Evolutionary conservation across 139 green algal species (phyloP).

Genomic region (Micractinium conductrix): DNA sequence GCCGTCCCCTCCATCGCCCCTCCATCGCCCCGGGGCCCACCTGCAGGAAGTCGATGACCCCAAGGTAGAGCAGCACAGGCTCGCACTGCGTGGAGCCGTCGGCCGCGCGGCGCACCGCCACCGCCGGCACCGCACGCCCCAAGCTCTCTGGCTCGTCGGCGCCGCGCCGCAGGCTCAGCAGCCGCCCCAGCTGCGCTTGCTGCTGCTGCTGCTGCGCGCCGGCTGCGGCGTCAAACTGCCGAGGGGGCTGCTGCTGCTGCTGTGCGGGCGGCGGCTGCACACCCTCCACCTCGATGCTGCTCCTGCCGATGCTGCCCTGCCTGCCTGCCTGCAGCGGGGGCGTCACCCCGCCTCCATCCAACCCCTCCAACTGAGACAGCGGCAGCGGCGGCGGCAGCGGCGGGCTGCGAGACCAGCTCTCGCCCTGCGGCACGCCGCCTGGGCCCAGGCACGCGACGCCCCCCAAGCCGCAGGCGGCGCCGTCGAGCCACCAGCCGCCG

Average conservation of each 20-base stretch:
- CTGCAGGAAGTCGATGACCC: constrained; percentile 35
- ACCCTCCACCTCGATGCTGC: not conserved
- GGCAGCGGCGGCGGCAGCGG: not conserved
- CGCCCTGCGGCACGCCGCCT: not conserved
- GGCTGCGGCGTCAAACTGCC: not conserved
- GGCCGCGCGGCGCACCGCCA: constrained; percentile 24
- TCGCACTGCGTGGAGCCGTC: constrained; percentile 5
- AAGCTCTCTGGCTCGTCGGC: not conserved
- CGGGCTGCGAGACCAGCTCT: not conserved
- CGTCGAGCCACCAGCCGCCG: not conserved
- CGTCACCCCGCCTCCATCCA: no score
- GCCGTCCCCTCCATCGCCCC: no score
- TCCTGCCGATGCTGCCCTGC: no score
- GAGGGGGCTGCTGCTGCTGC: not conserved
- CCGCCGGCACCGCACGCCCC: constrained; percentile 17
- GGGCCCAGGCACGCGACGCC: not conserved
- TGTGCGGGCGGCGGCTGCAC: not conserved
- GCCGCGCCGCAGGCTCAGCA: not conserved
- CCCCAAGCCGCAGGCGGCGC: not conserved
- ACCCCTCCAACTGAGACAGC: not conserved
- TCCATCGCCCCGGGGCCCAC: not conserved
- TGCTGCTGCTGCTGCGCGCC: not conserved
- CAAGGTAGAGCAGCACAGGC: constrained; percentile 59
- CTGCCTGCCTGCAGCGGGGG: no score
- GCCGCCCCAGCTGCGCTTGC: not conserved